phyloP scores from a whole-genome alignment of 345 rosid species.

The Diplotaxis tenuifolia region DNA sequence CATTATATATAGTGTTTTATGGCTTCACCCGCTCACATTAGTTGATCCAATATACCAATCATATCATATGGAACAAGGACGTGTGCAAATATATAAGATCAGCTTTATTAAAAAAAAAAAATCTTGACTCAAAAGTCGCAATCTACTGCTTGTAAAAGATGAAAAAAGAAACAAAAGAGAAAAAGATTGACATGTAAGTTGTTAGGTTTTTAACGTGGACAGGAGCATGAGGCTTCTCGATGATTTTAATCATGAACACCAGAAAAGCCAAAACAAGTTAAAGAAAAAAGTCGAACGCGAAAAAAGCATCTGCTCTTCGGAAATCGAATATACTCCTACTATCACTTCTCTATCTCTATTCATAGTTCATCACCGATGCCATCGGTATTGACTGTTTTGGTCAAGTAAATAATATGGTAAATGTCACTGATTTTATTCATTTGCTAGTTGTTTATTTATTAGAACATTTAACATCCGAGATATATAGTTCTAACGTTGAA shows the following conservation, averaged over 20 bases:
- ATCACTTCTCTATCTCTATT: not conserved
- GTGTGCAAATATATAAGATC: slow-evolving; percentile 2
- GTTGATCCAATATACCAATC: slow-evolving; percentile 5
- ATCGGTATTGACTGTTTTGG: slow-evolving; percentile 10
- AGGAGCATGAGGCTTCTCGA: slow-evolving; percentile 13
- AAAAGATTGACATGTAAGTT: slow-evolving; percentile 11
- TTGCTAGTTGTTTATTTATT: not conserved
- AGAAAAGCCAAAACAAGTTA: not conserved
- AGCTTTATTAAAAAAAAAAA: not conserved
- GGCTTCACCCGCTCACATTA: not conserved
- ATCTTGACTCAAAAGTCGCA: slow-evolving; percentile 23
- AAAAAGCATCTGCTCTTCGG: slow-evolving; percentile 28
- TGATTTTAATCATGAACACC: slow-evolving; percentile 1
- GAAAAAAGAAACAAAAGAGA: not conserved
- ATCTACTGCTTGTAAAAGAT: slow-evolving; percentile 21
- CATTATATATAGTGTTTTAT: not conserved
- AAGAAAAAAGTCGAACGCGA: slow-evolving; percentile 7
- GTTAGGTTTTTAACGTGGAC: slow-evolving; percentile 21
- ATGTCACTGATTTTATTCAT: slow-evolving; percentile 8
- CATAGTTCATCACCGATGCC: not conserved
- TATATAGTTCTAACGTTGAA: not conserved
- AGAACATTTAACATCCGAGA: slow-evolving; percentile 3
- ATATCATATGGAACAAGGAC: not conserved
- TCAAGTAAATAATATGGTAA: not conserved
- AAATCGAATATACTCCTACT: slow-evolving; percentile 28